These are phyloP conservation scores for Castanea mollissima DNA, from an alignment of 306 rosid genomes.

Conservation along the genomic window DNA sequence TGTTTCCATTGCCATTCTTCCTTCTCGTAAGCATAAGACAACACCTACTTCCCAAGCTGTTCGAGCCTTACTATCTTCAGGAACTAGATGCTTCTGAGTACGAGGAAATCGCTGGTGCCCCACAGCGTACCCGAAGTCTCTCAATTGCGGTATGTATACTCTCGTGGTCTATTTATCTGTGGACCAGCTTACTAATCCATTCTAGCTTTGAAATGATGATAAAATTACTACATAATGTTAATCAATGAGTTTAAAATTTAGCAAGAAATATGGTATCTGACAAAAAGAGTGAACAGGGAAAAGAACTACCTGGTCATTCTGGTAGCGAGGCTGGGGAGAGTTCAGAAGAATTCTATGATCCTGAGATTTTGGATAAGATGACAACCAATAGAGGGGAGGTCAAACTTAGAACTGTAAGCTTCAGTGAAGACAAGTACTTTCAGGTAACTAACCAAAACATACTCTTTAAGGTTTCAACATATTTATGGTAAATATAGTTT, in stretches of 20 bases:
- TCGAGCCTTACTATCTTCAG: conserved; percentile 49
- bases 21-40: conserved; percentile 64
- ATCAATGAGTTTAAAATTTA: neutral
- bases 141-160: conserved; percentile 20
- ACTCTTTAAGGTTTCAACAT: conserved; percentile 2
- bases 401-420: conserved; percentile 64
- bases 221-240: neutral
- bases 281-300: conserved; percentile 48
- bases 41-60: conserved; percentile 65
- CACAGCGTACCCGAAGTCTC: conserved; percentile 26
- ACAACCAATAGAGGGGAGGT: conserved; percentile 84
- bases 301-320: conserved; percentile 24
- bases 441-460: conserved; percentile 40
- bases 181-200: neutral
- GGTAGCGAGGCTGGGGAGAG: conserved; percentile 20
- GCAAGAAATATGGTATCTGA: conserved; percentile 1
- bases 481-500: neutral
- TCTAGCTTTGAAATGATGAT: conserved; percentile 24
- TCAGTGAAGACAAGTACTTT: conserved; percentile 41
- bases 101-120: conserved; percentile 65
- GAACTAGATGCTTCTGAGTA: conserved; percentile 84
- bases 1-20: conserved; percentile 84
- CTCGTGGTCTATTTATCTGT: neutral
- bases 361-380: conserved; percentile 79
- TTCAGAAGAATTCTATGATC: conserved; percentile 54